Conservation (phyloP, 345 rosid species). For the Luvunga scandens region DNA sequence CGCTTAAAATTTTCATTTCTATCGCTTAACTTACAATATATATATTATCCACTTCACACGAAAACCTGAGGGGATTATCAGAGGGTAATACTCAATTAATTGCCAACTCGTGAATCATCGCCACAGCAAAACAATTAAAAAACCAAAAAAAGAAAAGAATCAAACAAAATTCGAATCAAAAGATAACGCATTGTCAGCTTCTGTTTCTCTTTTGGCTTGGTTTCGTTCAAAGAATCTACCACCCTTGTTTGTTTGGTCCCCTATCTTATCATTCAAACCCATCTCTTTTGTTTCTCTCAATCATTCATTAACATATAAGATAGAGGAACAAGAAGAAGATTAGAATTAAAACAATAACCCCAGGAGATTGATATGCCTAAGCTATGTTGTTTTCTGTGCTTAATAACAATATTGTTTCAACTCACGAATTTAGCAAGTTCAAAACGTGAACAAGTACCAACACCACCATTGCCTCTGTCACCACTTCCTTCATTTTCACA, state of each 20-base stretch:
- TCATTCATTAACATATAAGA: background rate
- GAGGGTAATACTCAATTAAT: background rate
- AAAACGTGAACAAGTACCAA: constrained; percentile 25
- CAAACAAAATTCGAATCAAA: constrained; percentile 20
- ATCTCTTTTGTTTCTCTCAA: background rate
- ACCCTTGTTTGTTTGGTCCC: constrained; percentile 9
- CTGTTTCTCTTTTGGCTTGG: background rate
- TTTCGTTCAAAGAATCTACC: constrained; percentile 1
- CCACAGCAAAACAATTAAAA: background rate
- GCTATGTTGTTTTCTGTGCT: background rate
- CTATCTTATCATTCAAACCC: background rate
- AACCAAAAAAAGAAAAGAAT: background rate
- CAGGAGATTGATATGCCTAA: constrained; percentile 9
- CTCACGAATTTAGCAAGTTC: constrained; percentile 8
- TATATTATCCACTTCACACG: too few relatives aligned
- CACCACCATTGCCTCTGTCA: constrained; percentile 64
- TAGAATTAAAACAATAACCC: background rate
- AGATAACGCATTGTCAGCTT: background rate
- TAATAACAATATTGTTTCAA: constrained; percentile 13
- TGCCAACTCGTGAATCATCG: background rate
- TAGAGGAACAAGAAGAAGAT: background rate
- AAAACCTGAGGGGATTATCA: too few relatives aligned
- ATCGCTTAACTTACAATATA: too few relatives aligned
- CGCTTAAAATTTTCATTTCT: too few relatives aligned
- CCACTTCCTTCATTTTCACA: constrained; percentile 68